A percentile compares a stretch with the other conserved stretches of the same genome.
These are phyloP conservation scores for Gamarada debralockiae DNA, from an alignment of 495 filamentous ascomycete genomes.

Conservation along the genomic window DNA sequence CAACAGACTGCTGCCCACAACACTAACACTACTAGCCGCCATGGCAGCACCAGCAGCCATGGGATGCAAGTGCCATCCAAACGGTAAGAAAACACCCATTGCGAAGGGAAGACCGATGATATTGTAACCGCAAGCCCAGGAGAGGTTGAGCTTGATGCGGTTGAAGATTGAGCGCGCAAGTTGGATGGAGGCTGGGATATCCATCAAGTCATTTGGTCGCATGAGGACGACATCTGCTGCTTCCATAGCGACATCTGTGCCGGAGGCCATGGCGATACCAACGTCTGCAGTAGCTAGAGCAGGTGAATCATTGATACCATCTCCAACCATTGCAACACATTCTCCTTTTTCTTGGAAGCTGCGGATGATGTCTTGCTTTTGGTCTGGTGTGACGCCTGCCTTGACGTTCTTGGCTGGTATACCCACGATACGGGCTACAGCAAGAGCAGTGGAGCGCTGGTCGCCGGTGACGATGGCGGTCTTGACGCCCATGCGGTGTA, in stretches of 20 bases:
- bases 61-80: conserved; percentile 83
- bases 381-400: conserved; percentile 78
- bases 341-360: conserved; percentile 67
- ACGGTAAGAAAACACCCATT: conserved; percentile 90
- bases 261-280: conserved; percentile 86
- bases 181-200: conserved; percentile 79
- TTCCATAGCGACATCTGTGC: conserved; percentile 97
- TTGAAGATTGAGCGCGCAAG: conserved; percentile 83
- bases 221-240: conserved; percentile 95
- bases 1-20: conserved; percentile 78
- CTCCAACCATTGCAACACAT: conserved; percentile 93
- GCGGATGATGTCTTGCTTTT: conserved; percentile 82
- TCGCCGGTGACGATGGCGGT: conserved; percentile 94
- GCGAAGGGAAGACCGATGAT: conserved; percentile 89
- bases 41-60: conserved; percentile 95
- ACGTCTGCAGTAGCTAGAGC: conserved; percentile 89
- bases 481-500: conserved; percentile 78
- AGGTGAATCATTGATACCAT: conserved; percentile 98
- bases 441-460: conserved; percentile 72
- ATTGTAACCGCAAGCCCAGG: conserved; percentile 93
- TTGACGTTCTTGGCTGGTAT: conserved; percentile 72
- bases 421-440: conserved; percentile 79
- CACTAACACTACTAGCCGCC: conserved; percentile 85
- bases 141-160: conserved; percentile 89
- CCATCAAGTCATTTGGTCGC: conserved; percentile 85